Base-by-base conservation (phyloP, 2,329 filamentous ascomycete genomes). In the Trichophyton schoenleinii region DNA sequence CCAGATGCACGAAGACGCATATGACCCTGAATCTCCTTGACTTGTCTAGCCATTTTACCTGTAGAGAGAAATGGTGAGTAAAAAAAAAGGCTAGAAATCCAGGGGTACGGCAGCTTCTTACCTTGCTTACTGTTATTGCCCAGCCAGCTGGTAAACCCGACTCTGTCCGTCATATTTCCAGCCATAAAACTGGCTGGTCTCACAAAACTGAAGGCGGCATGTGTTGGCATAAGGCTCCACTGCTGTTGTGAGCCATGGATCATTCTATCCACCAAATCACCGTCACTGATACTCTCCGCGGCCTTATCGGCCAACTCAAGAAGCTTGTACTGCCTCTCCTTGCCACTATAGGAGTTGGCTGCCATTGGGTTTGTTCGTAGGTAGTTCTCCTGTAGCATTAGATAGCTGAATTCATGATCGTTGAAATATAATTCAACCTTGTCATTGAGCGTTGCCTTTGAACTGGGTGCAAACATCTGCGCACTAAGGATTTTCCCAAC, bases 401-500 rank as follows among this genome's bases (percentile, higher is more conserved):
- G 79, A 70, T 87, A 94, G 69, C 91, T 96, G 76, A 97, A 95
- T 69, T 99, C 94, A 70, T 99, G 94, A 69, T 99, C 94, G 73
- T 99, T 97, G 80, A 99, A 99, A 74, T 99, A 99, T 1, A 99
- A 83, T 75, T 99, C 92, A 64, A 95, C 94, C 79, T 99, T 99
- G 73, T 99, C 92, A 71, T 97, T 97, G 41, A 99, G 78, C 0
- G 90, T 95, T 2, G 89, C 80, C 66, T 89, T 95, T 75, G 90
- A 95, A 58, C 86, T 84, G 3, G 86, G 82, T 25, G 88, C 82
- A 74, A 97, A 99, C 74, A 96, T 84, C 42, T 90, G 89, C 3
- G 90, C 87, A 28, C 84, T 89, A 4, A 99, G 83, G 71, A 99
- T 90, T 77, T 96, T 96, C 71, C 88, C 83, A 64, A 89, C 91